Evolutionary conservation across 306 rosid species (phyloP).

Genomic region (Pachyrhizus erosus): DNA sequence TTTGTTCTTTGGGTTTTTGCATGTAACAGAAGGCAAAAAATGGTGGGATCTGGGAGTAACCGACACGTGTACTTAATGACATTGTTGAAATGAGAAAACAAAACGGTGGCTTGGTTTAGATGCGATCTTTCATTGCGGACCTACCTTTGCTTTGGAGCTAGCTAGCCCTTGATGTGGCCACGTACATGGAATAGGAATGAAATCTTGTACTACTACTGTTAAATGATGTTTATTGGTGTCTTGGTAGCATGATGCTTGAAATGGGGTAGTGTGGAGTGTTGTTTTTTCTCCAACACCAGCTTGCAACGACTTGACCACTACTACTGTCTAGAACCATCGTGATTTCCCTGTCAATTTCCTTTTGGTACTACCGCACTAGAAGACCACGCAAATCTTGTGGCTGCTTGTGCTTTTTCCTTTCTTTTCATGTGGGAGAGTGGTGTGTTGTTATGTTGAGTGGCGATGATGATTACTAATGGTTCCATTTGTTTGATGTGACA

Average conservation of each 20-base stretch:
- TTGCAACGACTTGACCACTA: neutral
- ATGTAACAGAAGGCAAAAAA: constrained; percentile 6
- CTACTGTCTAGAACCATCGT: neutral
- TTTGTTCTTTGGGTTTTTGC: constrained; percentile 31
- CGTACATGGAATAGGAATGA: neutral
- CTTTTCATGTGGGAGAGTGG: neutral
- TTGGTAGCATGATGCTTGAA: neutral
- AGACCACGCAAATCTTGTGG: constrained; percentile 39
- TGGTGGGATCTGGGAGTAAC: neutral
- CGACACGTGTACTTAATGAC: constrained; percentile 27
- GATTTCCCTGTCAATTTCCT: constrained; percentile 9
- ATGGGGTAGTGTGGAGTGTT: constrained; percentile 21
- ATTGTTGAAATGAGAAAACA: neutral
- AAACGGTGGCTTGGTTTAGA: neutral
- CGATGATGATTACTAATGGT: constrained; percentile 31
- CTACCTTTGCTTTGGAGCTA: neutral
- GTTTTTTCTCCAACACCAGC: constrained; percentile 3
- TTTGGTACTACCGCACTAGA: constrained; percentile 17
- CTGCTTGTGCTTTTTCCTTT: constrained; percentile 41
- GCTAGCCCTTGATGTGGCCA: neutral
- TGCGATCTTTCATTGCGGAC: neutral
- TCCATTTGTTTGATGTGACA: constrained; percentile 36
- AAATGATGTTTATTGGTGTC: neutral
- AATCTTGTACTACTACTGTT: neutral
- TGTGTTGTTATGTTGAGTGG: constrained; percentile 4